Percentiles rank a stretch among this genome's conserved stretches.
Conservation (phyloP, 495 filamentous ascomycete species). For the Cenococcum geophilum region DNA sequence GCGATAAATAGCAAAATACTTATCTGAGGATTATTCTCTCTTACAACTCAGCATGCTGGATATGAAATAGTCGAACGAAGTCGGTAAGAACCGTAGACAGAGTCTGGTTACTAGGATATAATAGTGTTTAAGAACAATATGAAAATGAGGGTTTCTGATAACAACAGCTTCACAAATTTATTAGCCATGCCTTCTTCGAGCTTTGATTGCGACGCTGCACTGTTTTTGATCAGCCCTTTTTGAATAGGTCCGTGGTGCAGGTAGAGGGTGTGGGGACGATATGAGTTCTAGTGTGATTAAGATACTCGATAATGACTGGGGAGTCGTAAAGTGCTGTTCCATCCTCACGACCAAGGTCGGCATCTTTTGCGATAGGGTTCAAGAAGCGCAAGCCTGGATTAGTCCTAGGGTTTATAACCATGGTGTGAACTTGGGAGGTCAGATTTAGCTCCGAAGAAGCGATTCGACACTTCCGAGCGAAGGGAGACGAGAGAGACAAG, state of each 20-base stretch:
- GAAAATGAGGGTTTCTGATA: too few relatives aligned
- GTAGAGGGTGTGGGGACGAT: neutral
- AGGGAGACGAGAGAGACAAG: conserved; percentile 2
- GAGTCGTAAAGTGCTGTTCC: conserved; percentile 7
- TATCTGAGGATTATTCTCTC: too few relatives aligned
- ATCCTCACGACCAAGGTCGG: neutral
- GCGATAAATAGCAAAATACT: too few relatives aligned
- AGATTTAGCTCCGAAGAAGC: neutral
- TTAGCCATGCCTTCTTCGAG: too few relatives aligned
- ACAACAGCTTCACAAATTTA: too few relatives aligned
- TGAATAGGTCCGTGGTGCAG: too few relatives aligned
- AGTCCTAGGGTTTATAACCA: neutral
- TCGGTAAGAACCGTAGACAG: too few relatives aligned
- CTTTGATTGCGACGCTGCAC: neutral
- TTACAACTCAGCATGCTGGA: too few relatives aligned
- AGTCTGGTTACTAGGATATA: too few relatives aligned
- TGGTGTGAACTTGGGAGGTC: neutral
- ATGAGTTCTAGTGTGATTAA: neutral
- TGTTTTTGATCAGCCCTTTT: too few relatives aligned
- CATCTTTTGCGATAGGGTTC: conserved; percentile 1
- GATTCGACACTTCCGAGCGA: conserved; percentile 4
- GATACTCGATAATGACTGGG: conserved; percentile 5
- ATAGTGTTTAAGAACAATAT: too few relatives aligned
- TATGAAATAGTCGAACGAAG: too few relatives aligned
- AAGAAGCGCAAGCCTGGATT: neutral